Conservation (phyloP, 768 basidiomycete genomes). For the Mycena capillaripes region DNA sequence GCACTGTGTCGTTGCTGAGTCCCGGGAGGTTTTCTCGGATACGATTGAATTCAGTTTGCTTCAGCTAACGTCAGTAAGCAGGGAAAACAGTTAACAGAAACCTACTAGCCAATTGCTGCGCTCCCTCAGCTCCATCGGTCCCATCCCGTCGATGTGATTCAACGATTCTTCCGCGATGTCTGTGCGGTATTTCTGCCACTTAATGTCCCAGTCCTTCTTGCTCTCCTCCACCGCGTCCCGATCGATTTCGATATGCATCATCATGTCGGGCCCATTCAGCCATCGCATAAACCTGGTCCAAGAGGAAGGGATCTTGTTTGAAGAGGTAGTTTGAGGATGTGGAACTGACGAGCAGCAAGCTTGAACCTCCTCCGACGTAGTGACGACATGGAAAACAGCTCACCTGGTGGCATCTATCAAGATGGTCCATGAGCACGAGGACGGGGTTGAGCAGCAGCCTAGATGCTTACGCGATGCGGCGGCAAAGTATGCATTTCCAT, state of each 20-base stretch:
- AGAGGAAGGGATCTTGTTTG: not conserved
- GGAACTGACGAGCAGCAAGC: not conserved
- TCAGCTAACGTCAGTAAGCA: not conserved
- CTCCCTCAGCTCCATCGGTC: slow-evolving; percentile 6
- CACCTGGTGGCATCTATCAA: too few relatives aligned
- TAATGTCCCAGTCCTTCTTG: slow-evolving; percentile 26
- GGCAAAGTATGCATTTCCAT: too few relatives aligned
- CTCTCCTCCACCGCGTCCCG: slow-evolving; percentile 19
- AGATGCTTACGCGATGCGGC: too few relatives aligned
- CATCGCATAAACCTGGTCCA: slow-evolving; percentile 2
- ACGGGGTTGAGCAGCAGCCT: too few relatives aligned
- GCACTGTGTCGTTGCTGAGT: not conserved
- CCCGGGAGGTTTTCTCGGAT: not conserved
- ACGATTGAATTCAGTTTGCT: slow-evolving; percentile 11
- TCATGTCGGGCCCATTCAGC: slow-evolving; percentile 5
- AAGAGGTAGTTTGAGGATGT: not conserved
- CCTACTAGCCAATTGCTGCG: slow-evolving; percentile 14
- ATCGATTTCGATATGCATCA: slow-evolving; percentile 15
- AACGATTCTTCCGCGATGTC: not conserved
- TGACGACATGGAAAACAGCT: too few relatives aligned
- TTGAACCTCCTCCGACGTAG: too few relatives aligned
- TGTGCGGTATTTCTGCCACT: slow-evolving; percentile 29
- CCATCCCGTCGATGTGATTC: slow-evolving; percentile 5
- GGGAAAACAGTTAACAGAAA: not conserved
- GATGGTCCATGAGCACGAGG: too few relatives aligned